A percentile compares a stretch with the other conserved stretches of the same genome.
Evolutionary conservation across 345 rosid species (phyloP).

Genomic region (Eucalyptus erythrocorys): DNA sequence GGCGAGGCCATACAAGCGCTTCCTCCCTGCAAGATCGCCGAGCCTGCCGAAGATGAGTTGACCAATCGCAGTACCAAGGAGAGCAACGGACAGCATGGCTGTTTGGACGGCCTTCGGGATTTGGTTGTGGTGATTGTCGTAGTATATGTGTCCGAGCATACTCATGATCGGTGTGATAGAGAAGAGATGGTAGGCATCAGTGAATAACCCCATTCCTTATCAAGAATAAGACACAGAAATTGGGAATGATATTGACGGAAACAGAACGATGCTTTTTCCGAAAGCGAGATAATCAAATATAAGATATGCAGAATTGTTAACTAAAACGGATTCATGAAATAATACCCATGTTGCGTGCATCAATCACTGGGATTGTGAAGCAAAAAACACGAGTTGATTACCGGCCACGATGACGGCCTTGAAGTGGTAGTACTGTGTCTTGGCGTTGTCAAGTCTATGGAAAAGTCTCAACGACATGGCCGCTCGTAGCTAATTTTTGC

Average conservation of each 20-base stretch:
- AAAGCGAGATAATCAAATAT: no score
- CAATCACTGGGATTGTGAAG: not conserved
- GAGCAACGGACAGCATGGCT: constrained; percentile 17
- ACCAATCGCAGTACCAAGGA: constrained; percentile 46
- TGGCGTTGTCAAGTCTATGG: not conserved
- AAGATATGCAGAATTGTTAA: no score
- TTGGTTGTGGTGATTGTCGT: not conserved
- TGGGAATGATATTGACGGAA: no score
- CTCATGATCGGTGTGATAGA: constrained; percentile 28
- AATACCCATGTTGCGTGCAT: not conserved
- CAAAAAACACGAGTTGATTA: not conserved
- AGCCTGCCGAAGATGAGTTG: constrained; percentile 40
- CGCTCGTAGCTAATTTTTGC: not conserved
- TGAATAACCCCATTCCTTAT: constrained; percentile 42
- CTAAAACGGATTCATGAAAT: no score
- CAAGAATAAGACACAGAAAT: no score
- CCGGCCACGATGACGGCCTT: not conserved
- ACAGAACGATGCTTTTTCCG: no score
- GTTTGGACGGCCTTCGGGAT: not conserved
- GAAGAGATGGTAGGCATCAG: constrained; percentile 47
- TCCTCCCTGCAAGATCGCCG: constrained; percentile 45
- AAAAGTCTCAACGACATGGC: not conserved
- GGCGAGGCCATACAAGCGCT: constrained; percentile 36
- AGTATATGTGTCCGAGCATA: constrained; percentile 22
- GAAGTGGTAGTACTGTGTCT: not conserved